These are phyloP conservation scores for Sistotremastrum suecicum DNA, from an alignment of 768 basidiomycete species.

Conservation along the genomic window DNA sequence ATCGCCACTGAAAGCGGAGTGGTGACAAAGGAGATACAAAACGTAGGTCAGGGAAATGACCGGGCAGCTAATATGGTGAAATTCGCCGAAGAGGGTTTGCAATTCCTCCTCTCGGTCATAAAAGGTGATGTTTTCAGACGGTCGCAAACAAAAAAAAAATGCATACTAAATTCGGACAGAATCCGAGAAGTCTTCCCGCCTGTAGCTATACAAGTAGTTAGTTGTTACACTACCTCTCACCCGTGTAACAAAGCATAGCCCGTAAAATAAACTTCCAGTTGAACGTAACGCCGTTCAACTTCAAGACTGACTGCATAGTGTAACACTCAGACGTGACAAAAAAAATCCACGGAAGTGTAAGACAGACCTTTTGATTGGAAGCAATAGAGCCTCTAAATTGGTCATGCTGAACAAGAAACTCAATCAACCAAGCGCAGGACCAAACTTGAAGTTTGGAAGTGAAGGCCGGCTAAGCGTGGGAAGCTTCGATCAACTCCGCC, in stretches of 20 bases:
- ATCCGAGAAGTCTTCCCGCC: no score
- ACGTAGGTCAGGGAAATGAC: constrained; percentile 2
- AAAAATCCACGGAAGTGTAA: no score
- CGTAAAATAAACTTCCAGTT: no score
- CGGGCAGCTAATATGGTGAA: constrained; percentile 11
- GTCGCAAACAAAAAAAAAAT: not conserved
- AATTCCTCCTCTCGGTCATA: constrained; percentile 8
- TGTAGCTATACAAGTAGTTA: no score
- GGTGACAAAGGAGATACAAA: constrained; percentile 8
- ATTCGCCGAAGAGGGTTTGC: constrained; percentile 9
- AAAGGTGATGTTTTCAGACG: constrained; percentile 3
- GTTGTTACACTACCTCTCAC: no score
- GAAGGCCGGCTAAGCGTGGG: not conserved
- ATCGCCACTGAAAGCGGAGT: constrained; percentile 4
- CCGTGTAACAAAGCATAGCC: no score
- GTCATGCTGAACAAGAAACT: not conserved
- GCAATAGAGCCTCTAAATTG: no score
- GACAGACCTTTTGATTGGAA: no score
- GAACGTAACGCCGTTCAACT: no score
- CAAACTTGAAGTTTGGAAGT: not conserved
- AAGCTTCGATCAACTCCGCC: not conserved
- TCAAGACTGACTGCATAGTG: no score
- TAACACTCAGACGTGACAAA: no score
- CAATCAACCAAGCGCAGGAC: not conserved
- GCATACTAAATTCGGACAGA: no score